Percentiles rank a stretch among this genome's conserved stretches.
Evolutionary conservation across 768 basidiomycete species (phyloP).

Genomic region (Boletus rubropictus): DNA sequence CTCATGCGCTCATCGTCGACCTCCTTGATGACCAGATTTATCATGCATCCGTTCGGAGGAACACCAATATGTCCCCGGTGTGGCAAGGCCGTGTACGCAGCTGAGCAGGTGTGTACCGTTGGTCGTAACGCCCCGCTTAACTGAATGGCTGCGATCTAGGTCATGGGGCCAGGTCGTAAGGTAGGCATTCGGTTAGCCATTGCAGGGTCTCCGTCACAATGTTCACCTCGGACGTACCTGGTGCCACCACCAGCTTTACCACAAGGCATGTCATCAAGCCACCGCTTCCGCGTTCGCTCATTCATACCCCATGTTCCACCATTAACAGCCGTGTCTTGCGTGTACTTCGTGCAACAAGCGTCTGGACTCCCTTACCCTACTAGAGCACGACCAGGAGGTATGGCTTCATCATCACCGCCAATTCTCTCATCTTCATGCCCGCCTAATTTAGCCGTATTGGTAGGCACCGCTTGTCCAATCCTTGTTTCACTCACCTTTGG

Average conservation of each 20-base stretch:
- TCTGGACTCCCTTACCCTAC: slow-evolving; percentile 66
- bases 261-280: slow-evolving; percentile 48
- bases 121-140: not conserved
- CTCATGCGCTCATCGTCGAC: slow-evolving; percentile 2
- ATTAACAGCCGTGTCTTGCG: slow-evolving; percentile 65
- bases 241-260: slow-evolving; percentile 54
- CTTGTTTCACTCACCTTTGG: not conserved
- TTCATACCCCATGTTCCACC: not conserved
- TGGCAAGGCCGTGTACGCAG: slow-evolving; percentile 74
- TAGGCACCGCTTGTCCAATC: slow-evolving; percentile 15
- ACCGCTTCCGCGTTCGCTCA: slow-evolving; percentile 1
- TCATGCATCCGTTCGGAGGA: slow-evolving; percentile 70
- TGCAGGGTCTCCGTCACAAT: slow-evolving; percentile 1
- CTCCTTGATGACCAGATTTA: slow-evolving; percentile 6
- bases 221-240: not conserved
- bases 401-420: slow-evolving; percentile 15
- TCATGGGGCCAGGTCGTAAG: slow-evolving; percentile 85
- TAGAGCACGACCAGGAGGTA: slow-evolving; percentile 83
- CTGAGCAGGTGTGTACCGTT: slow-evolving; percentile 62
- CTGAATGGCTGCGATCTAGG: slow-evolving; percentile 36
- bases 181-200: slow-evolving; percentile 37
- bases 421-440: slow-evolving; percentile 1
- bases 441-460: slow-evolving; percentile 39
- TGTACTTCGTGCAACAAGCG: slow-evolving; percentile 74
- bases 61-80: slow-evolving; percentile 71